A percentile compares a stretch with the other conserved stretches of the same genome.
Evolutionary conservation across 495 filamentous ascomycete genomes (phyloP).

Genomic region (Podospora tetraspora): DNA sequence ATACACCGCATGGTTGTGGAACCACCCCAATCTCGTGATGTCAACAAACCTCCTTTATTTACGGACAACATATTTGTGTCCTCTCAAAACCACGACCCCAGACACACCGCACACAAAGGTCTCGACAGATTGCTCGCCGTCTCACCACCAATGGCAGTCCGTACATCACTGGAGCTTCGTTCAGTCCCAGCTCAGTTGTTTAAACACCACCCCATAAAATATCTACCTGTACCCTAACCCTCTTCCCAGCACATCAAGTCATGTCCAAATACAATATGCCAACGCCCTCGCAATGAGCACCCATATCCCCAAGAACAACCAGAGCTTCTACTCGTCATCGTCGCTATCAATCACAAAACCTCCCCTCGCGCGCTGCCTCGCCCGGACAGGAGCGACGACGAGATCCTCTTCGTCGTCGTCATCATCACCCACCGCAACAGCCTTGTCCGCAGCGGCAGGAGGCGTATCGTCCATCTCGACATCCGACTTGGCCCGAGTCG

Average conservation of each 20-base stretch:
- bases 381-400: constrained; percentile 21
- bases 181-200: neutral
- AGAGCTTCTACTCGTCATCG: constrained; percentile 41
- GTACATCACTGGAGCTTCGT: neutral
- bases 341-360: constrained; percentile 55
- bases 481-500: constrained; percentile 2
- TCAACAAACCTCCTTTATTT: neutral
- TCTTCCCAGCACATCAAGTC: neutral
- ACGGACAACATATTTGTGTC: neutral
- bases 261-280: neutral
- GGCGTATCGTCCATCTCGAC: constrained; percentile 26
- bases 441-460: constrained; percentile 6
- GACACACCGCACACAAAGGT: neutral
- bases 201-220: neutral
- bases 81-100: neutral
- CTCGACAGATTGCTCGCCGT: neutral
- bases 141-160: neutral
- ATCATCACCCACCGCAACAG: constrained; percentile 18
- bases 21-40: neutral
- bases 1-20: too few relatives aligned
- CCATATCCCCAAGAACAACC: constrained; percentile 4
- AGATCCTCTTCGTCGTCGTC: constrained; percentile 39
- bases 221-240: neutral
- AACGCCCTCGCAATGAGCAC: neutral
- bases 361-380: constrained; percentile 40